These are phyloP conservation scores for Daedaleopsis nitida DNA, from an alignment of 768 basidiomycete species.

Conservation along the genomic window DNA sequence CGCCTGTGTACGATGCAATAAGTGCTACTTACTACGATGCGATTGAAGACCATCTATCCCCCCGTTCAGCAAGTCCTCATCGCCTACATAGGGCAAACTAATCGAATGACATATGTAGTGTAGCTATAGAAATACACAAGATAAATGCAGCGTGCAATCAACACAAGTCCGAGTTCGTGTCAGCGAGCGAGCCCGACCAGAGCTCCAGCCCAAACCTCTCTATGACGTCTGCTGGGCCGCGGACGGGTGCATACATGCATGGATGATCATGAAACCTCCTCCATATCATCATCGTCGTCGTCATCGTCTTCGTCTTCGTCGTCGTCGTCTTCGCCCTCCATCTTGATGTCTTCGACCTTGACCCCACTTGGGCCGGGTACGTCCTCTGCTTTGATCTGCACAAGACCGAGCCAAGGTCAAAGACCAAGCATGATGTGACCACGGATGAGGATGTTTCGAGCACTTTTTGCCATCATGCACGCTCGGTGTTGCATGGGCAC, in stretches of 20 bases:
- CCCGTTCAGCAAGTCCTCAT: no score
- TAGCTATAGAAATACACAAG: neutral
- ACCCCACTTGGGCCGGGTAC: constrained; percentile 29
- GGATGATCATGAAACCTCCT: constrained; percentile 56
- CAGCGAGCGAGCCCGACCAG: no score
- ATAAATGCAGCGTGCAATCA: neutral
- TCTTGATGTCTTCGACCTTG: constrained; percentile 21
- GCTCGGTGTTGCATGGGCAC: neutral
- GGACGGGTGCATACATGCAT: neutral
- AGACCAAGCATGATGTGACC: neutral
- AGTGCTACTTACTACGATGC: no score
- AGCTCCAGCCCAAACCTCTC: no score
- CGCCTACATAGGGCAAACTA: no score
- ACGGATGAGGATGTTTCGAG: neutral
- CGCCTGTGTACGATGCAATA: no score
- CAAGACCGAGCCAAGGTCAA: neutral
- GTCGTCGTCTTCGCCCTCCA: constrained; percentile 51
- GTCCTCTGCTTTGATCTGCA: constrained; percentile 36
- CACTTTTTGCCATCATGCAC: neutral
- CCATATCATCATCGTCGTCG: constrained; percentile 68
- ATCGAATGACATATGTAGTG: no score
- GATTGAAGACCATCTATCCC: no score
- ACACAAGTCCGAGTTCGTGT: neutral
- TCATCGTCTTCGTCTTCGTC: constrained; percentile 59
- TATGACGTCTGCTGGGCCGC: no score